Evolutionary conservation across 2,329 filamentous ascomycete species (phyloP).

Genomic region (Aspergillus alliaceus): DNA sequence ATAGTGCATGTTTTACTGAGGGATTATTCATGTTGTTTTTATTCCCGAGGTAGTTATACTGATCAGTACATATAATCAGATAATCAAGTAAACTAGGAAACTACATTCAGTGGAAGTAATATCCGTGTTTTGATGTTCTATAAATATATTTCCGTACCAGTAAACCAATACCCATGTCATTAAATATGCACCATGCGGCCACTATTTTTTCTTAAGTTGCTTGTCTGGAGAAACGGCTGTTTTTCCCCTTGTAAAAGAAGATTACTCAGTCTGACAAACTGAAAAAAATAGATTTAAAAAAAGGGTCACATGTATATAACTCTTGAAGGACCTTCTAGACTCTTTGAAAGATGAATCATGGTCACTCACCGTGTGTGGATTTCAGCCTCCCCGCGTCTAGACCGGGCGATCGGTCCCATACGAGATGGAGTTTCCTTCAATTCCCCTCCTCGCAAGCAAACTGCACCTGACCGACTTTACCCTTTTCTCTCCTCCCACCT

Average conservation of each 20-base stretch:
- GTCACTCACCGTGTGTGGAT: conserved; percentile 5
- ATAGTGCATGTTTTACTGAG: neutral
- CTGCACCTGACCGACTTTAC: conserved; percentile 2
- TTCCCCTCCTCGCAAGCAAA: neutral
- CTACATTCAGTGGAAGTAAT: neutral
- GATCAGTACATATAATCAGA: neutral
- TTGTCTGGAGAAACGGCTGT: neutral
- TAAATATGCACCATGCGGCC: neutral
- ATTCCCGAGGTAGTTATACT: neutral
- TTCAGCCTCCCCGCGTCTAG: conserved; percentile 31
- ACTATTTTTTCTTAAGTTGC: neutral
- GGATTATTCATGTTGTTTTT: no score
- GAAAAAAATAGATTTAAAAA: no score
- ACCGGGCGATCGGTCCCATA: conserved; percentile 30
- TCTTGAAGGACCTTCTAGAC: neutral
- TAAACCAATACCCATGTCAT: neutral
- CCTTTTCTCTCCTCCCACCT: conserved; percentile 4
- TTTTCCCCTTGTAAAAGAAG: neutral
- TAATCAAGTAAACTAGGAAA: neutral
- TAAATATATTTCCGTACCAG: conserved; percentile 1
- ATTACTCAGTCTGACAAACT: no score
- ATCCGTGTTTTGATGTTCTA: neutral
- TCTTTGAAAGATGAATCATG: neutral
- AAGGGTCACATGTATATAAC: no score
- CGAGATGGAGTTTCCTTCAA: neutral